Evolutionary conservation across 2,329 filamentous ascomycete species (phyloP), one percentile per base, ranked within the genome.

Genomic region (Diaporthe humulicola): DNA sequence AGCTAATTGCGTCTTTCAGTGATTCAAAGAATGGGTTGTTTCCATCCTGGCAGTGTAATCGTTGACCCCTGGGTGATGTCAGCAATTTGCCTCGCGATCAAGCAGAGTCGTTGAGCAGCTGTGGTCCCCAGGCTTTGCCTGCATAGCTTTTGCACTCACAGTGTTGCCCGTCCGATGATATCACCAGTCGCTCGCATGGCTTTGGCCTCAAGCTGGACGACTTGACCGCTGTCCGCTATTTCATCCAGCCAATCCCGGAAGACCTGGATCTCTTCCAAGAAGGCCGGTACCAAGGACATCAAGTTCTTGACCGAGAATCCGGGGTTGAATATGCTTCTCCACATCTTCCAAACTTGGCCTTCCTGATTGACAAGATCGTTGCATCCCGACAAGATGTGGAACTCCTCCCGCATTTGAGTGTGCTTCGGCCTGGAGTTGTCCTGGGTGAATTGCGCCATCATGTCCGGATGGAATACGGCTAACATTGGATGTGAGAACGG

Each of bases 371-470:
- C 78, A 2, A 85, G 76, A 60, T 84, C 82, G 15, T 80, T 75
- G 30, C 81, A 80, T 12, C 79, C 79, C 1, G 82, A 79, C 48
- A 83, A 79, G n/a, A 79, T 78, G 30, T 79, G 76, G 71, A 84
- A 80, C 48, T 81, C 77, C 19, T 73, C 40, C 4, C 79, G 66
- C 45, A 83, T 76, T 1, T 80, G 73, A 14, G 76, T 77, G n/a
- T 76, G 78, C 76, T 86, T 87, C 45, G 82, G 82, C 14, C 70
- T 36, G 2, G 52, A 45, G 28, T 78, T 78, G 19, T 81, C 81
- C 74, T 85, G 83, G n/a, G 80, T 82, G 73, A 85, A 81, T 61
- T 84, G 83, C 8, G 82, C 78, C 56, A 82, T 82, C 48, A 86
- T 80, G 8, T 82, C 82, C 2, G 85, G 83, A 69, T 85, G 78